Evolutionary conservation across 768 basidiomycete species (phyloP).

Genomic region (Leccinum subtestaceum): DNA sequence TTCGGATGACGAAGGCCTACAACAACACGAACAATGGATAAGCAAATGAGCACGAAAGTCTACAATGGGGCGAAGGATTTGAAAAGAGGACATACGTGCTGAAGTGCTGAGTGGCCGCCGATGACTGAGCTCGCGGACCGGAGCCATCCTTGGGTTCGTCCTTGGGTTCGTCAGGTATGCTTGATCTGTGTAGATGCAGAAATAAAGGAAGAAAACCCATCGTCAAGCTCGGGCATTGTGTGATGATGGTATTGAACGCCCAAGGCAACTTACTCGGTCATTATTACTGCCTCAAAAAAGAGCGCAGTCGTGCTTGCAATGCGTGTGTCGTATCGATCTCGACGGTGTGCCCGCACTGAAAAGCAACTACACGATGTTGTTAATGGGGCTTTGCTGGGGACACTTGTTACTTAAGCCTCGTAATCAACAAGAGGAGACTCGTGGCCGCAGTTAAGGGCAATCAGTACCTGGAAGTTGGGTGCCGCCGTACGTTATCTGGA

Average conservation of each 20-base stretch:
- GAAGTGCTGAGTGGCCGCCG: background rate
- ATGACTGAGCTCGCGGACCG: background rate
- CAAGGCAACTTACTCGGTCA: background rate
- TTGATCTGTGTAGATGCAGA: background rate
- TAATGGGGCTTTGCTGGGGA: background rate
- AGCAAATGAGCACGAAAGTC: background rate
- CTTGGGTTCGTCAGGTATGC: background rate
- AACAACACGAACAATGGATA: too few relatives aligned
- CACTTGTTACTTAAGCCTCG: background rate
- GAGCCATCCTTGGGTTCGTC: background rate
- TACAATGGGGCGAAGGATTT: background rate
- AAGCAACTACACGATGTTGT: background rate
- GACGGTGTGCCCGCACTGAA: conserved; percentile 3
- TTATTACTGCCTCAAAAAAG: background rate
- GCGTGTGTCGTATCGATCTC: background rate
- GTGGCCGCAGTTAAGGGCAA: too few relatives aligned
- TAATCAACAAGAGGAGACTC: too few relatives aligned
- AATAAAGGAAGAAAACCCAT: background rate
- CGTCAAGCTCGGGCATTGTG: background rate
- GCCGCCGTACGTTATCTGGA: too few relatives aligned
- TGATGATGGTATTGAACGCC: background rate
- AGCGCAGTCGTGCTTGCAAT: background rate
- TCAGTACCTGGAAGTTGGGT: too few relatives aligned
- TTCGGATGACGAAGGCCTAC: background rate
- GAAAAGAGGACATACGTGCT: background rate